Base-by-base conservation (phyloP, 257 asterid genomes). In the Nicotiana obtusifolia region DNA sequence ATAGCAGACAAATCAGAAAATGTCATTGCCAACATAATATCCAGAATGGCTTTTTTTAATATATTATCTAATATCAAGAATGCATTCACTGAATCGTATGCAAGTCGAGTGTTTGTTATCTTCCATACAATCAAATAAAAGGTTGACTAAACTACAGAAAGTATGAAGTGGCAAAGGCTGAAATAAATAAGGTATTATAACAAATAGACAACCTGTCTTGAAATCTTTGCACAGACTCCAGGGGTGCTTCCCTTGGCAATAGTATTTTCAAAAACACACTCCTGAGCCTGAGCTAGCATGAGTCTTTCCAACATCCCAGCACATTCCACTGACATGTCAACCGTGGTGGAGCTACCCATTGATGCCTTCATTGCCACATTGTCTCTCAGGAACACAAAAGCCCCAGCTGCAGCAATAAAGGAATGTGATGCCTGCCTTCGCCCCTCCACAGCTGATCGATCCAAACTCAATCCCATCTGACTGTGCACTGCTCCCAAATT, bases 201-300 rank as follows among this genome's bases (percentile, higher is more conserved):
- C 24, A 44, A 75, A 75, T 49, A 75, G 79, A 75, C 16, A 69
- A 93, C 99, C 99, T 95, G 99, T 89, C 98, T 88, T 28, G 99
- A 93, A 71, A 95, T 93, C 89, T 95, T 95, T 19, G 97, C 91
- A 87, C 94, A 93, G 81, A 93, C 99, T 85, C 95, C 98, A 81
- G 92, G 94, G 77, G 96, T 93, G 91, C 94, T 95, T 28, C 98
- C 98, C 88, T 95, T 95, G 57, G 97, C 97, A 82, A 93, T 92
- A 64, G 98, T 91, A 81, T 91, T 95, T 92, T 95, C 99, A 24
- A 92, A 95, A 61, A 94, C 99, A 24, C 98, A 94, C 86, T 95
- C 99, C 87, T 95, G 99, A 11, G 99, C 99, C 87, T 95, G 98
- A 67, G 99, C 99, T 83, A 95, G 84, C 98, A 94, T 95, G 86